Evolutionary conservation across 2,329 filamentous ascomycete species (phyloP), one percentile per base, ranked within the genome.

Genomic region (Penicillium sp.): DNA sequence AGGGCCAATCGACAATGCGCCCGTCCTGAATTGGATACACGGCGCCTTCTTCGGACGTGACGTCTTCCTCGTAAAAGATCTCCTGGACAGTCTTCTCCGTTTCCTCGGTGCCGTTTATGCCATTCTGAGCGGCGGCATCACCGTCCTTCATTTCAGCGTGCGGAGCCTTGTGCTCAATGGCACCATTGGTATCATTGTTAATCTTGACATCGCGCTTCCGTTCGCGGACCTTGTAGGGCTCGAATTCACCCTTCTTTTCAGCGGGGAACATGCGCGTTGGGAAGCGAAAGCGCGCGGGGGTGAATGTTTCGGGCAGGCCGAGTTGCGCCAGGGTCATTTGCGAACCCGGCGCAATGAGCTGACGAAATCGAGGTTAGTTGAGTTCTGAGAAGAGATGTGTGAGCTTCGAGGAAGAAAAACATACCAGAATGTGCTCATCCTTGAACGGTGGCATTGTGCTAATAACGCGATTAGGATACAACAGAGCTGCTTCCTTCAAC

Each of bases 211-310:
- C 61, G 8, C 69, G 67, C 35, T 66, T 63, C 53, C 69, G 71
- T 58, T 87, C 76, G 51, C 86, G 89, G 25, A 94, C 89, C 68
- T 89, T 88, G 67, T 91, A 89, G 1, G 93, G 92, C 68, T 93
- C 89, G 69, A 85, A 92, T 69, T 89, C 86, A 55, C 90, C 89
- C 51, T 84, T 82, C 69, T 95, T 92, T 64, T 87, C 85, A 51
- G 81, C 85, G 1, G 82, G 82, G 67, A 97, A 99, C 92, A 99
- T 96, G 78, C 94, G 89, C 75, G 93, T 97, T 29, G 89, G 86
- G 63, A 97, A 84, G 64, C 92, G 89, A 73, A 90, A 85, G 59
- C 87, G 83, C n/a, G 94, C 91, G 42, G 92, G 92, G 33, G 92
- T 96, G 73, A 97, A 88, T n/a, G 85, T 87, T 79, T 97, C 92